Percentiles rank a stretch among this genome's conserved stretches.
Conservation (phyloP, 1,284 basidiomycete species). For the Laetiporus sulphureus region DNA sequence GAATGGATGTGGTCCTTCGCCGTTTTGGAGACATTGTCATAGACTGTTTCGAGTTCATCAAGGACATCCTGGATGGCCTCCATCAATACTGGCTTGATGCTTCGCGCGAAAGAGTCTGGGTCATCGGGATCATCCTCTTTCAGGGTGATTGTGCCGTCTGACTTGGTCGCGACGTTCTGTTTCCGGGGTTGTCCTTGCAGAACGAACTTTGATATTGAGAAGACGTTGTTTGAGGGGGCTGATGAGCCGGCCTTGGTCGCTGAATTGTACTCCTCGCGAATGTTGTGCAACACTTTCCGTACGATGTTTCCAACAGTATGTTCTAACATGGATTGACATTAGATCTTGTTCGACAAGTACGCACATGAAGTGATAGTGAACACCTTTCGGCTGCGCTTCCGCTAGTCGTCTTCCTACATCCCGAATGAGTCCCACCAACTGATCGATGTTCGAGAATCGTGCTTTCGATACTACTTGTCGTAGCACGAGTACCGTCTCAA, state of each 20-base stretch:
- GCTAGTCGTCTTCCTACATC: conserved; percentile 75
- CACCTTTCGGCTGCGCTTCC: conserved; percentile 92
- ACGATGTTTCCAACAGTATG: conserved; percentile 93
- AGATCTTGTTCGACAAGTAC: conserved; percentile 2
- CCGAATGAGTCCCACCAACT: conserved; percentile 79
- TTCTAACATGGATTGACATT: conserved; percentile 41
- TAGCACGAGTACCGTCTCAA: conserved; percentile 85
- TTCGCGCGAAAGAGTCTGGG: conserved; percentile 65
- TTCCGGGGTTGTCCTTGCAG: conserved; percentile 68
- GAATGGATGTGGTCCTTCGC: conserved; percentile 96
- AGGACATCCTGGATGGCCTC: conserved; percentile 92
- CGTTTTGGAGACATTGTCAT: conserved; percentile 91
- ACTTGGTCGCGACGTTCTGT: conserved; percentile 42
- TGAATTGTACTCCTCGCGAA: conserved; percentile 88
- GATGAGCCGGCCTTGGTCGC: conserved; percentile 40
- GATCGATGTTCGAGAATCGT: conserved; percentile 82
- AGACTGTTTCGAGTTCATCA: conserved; percentile 93
- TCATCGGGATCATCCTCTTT: conserved; percentile 67
- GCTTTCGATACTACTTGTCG: conserved; percentile 87
- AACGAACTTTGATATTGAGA: conserved; percentile 75
- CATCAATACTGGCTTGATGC: conserved; percentile 75
- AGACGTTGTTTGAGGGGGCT: conserved; percentile 34
- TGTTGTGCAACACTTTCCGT: conserved; percentile 84
- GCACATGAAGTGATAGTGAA: conserved; percentile 9
- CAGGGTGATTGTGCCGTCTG: conserved; percentile 45